Evolutionary conservation across 495 filamentous ascomycete genomes (phyloP), one percentile per base, ranked within the genome.

Genomic region (Lichina pygmaea): DNA sequence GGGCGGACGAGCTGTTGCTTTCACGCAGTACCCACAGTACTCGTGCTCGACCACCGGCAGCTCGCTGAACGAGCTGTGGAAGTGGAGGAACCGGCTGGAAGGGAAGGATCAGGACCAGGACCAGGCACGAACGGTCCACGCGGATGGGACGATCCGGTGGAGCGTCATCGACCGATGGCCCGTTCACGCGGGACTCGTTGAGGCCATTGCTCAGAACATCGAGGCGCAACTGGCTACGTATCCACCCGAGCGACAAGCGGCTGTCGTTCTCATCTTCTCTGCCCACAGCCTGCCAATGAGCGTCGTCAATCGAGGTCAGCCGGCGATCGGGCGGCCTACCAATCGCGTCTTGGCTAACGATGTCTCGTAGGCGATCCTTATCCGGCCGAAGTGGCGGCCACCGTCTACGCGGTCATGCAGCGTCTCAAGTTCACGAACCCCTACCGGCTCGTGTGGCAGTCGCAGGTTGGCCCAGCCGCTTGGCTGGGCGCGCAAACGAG

Each of bases 131-230:
- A 33, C 16, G 48, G 57, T 60, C 17, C 64, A 71, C 36, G 50
- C 61, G 0, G 57, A 64, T 7, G 89, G 86, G 2, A 56, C 73
- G 1, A 92, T 99, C 49, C 64, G 77, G 49, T 99, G 91, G 91
- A 93, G 84, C 58, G 91, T 95, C 49, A 95, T 97, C 57, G 91
- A 97, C 58, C 73, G 91, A 45, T 99, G 91, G 91, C 89, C 89
- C 6, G 71, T 73, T 16, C 91, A 99, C 57, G 68, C 76, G 0
- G 91, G 91, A 12, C 63, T 95, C 7, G 81, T 95, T 1, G 78
- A 93, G 54, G 82, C 85, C 2, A 81, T 99, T 57, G 86, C 86
- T 3, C 70, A 70, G 50, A 93, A 94, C 52, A 81, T 99, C 38
- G 81, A 93, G 55, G 71, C 69, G 38, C 80, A 77, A 47, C 61